Percentiles rank a stretch among this genome's conserved stretches.
Conservation (phyloP, 2,329 filamentous ascomycete species). For the Xylariales sp. region DNA sequence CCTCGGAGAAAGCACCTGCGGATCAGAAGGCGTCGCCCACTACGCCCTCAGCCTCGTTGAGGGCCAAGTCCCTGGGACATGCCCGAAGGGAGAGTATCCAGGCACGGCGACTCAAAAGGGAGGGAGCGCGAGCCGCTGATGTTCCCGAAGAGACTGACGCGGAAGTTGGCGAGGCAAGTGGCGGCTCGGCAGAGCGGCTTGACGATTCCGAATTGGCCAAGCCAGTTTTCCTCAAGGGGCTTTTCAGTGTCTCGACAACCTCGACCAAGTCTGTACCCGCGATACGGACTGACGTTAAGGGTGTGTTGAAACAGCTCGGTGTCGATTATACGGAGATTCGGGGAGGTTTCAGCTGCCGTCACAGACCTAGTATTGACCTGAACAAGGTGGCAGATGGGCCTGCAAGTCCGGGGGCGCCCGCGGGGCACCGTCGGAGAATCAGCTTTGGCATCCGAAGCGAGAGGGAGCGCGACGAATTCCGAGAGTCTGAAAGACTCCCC, state of each 20-base stretch:
- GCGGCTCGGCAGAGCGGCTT: slow-evolving; percentile 55
- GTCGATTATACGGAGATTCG: slow-evolving; percentile 92
- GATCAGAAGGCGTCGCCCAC: slow-evolving; percentile 48
- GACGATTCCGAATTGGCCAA: slow-evolving; percentile 77
- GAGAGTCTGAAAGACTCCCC: slow-evolving; percentile 52
- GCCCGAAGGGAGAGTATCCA: slow-evolving; percentile 89
- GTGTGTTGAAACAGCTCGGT: slow-evolving; percentile 79
- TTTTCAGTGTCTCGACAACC: slow-evolving; percentile 96
- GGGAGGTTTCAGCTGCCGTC: slow-evolving; percentile 86
- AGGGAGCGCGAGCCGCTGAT: slow-evolving; percentile 68
- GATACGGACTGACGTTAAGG: slow-evolving; percentile 85
- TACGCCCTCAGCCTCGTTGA: slow-evolving; percentile 58
- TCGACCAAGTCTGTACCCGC: slow-evolving; percentile 83
- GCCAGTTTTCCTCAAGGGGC: slow-evolving; percentile 89
- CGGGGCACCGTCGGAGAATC: slow-evolving; percentile 69
- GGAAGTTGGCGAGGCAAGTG: slow-evolving; percentile 62
- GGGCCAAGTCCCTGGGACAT: slow-evolving; percentile 85
- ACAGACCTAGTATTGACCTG: slow-evolving; percentile 84
- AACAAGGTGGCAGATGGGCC: slow-evolving; percentile 65
- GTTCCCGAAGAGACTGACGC: slow-evolving; percentile 88
- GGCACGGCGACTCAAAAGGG: slow-evolving; percentile 69
- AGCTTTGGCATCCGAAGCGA: slow-evolving; percentile 71
- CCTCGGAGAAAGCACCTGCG: slow-evolving; percentile 46
- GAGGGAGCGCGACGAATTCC: slow-evolving; percentile 66
- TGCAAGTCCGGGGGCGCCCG: slow-evolving; percentile 50